Percentiles rank a stretch among this genome's conserved stretches.
phyloP scores from a whole-genome alignment of 1,284 basidiomycete species.

The Rhizoctonia solani region DNA sequence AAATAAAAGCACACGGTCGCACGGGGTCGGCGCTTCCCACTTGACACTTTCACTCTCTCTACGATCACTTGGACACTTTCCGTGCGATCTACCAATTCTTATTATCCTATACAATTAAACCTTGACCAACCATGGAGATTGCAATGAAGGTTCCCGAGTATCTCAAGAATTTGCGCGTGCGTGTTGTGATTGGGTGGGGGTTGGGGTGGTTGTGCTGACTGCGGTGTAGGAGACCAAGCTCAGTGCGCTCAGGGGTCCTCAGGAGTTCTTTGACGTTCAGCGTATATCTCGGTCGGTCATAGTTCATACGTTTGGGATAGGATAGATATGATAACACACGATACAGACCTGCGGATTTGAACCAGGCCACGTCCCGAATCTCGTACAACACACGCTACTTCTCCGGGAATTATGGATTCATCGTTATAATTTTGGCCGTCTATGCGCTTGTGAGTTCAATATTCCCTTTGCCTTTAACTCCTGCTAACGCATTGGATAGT shows the following conservation, averaged over 20 bases:
- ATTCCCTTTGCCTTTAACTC: slow-evolving; percentile 6
- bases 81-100: slow-evolving; percentile 28
- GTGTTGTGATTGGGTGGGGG: slow-evolving; percentile 41
- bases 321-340: no score
- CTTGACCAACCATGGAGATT: slow-evolving; percentile 57
- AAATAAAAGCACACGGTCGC: no score
- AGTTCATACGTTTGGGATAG: no score
- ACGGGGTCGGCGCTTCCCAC: no score
- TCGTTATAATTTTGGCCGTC: slow-evolving; percentile 80
- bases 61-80: background rate
- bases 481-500: slow-evolving; percentile 43
- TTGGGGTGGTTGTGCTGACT: background rate
- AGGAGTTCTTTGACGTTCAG: slow-evolving; percentile 89
- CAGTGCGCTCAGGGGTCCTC: slow-evolving; percentile 75
- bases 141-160: slow-evolving; percentile 66
- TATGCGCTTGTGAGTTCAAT: slow-evolving; percentile 68
- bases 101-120: background rate
- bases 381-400: slow-evolving; percentile 51
- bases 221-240: slow-evolving; percentile 74
- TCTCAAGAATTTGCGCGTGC: slow-evolving; percentile 71
- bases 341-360: slow-evolving; percentile 56
- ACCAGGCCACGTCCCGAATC: slow-evolving; percentile 52
- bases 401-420: slow-evolving; percentile 87
- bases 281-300: slow-evolving; percentile 65
- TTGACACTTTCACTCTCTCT: no score